Evolutionary conservation across 2,329 filamentous ascomycete species (phyloP).

Genomic region (Bipolaris cookei): DNA sequence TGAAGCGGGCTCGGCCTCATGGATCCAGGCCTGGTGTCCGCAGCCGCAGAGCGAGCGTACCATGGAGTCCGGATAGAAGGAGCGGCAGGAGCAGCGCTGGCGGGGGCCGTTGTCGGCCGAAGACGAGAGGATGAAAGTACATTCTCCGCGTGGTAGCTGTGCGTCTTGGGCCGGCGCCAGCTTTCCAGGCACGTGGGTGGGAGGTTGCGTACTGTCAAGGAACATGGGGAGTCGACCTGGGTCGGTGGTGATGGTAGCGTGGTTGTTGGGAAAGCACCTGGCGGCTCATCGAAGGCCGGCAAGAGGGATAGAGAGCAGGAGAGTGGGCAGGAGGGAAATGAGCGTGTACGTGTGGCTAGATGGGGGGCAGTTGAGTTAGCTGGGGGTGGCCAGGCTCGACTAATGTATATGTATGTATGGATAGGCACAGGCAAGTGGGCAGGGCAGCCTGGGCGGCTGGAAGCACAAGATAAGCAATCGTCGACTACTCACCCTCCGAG

Average conservation of each 20-base stretch:
- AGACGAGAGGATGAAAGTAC: slow-evolving; percentile 44
- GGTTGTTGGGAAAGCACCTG: slow-evolving; percentile 28
- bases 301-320: slow-evolving; percentile 9
- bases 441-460: slow-evolving; percentile 32
- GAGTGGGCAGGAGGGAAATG: slow-evolving; percentile 6
- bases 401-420: slow-evolving; percentile 26
- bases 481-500: slow-evolving; percentile 30
- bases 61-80: slow-evolving; percentile 50
- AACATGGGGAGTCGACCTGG: slow-evolving; percentile 47
- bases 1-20: slow-evolving; percentile 46
- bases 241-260: slow-evolving; percentile 34
- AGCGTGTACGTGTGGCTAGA: slow-evolving; percentile 14
- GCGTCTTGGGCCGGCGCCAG: slow-evolving; percentile 34
- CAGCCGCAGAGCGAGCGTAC: slow-evolving; percentile 54
- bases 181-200: slow-evolving; percentile 41
- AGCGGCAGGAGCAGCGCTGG: slow-evolving; percentile 54
- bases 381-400: slow-evolving; percentile 30
- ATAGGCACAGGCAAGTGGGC: slow-evolving; percentile 35
- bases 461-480: slow-evolving; percentile 44
- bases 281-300: slow-evolving; percentile 45
- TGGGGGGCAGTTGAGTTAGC: slow-evolving; percentile 29
- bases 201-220: slow-evolving; percentile 42
- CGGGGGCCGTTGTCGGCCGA: slow-evolving; percentile 32
- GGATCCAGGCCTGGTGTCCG: slow-evolving; percentile 57
- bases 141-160: slow-evolving; percentile 49